These are phyloP conservation scores for Colletotrichum camelliae DNA, from an alignment of 2,329 filamentous ascomycete genomes.

Conservation along the genomic window DNA sequence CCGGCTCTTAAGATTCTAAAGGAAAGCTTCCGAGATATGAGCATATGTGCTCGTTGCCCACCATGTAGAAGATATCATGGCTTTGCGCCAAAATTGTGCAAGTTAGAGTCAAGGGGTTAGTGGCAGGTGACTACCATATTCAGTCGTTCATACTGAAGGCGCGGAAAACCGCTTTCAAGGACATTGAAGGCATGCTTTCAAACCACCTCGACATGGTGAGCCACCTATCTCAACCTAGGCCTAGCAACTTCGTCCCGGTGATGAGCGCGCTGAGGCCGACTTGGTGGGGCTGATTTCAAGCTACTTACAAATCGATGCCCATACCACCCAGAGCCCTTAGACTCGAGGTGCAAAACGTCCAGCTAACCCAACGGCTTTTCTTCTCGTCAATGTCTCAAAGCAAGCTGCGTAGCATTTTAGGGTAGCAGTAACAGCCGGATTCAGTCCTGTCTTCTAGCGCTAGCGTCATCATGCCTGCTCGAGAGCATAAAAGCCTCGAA, in stretches of 20 bases:
- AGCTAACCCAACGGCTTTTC: not conserved
- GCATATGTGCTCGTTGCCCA: not conserved
- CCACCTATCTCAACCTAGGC: not conserved
- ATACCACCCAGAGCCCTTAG: not conserved
- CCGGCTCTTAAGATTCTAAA: not conserved
- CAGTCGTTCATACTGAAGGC: not conserved
- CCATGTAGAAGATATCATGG: not conserved
- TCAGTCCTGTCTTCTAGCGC: not conserved
- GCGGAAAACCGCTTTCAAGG: not conserved
- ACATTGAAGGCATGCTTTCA: not conserved
- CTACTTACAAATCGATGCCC: not conserved
- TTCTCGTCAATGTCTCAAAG: not conserved
- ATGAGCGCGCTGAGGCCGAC: not conserved
- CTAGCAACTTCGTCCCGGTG: not conserved
- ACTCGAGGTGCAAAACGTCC: not conserved
- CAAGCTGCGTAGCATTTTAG: not conserved
- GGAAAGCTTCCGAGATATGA: not conserved
- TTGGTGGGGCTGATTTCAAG: not conserved
- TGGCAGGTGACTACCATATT: not conserved
- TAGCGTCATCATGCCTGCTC: not conserved
- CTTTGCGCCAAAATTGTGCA: not conserved
- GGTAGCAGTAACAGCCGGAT: not conserved
- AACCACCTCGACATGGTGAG: fast-evolving
- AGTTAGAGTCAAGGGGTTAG: not conserved
- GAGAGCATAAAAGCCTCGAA: not conserved